Base-by-base conservation (phyloP, 2,329 filamentous ascomycete species). In the Iodosphaeria phyllophila region DNA sequence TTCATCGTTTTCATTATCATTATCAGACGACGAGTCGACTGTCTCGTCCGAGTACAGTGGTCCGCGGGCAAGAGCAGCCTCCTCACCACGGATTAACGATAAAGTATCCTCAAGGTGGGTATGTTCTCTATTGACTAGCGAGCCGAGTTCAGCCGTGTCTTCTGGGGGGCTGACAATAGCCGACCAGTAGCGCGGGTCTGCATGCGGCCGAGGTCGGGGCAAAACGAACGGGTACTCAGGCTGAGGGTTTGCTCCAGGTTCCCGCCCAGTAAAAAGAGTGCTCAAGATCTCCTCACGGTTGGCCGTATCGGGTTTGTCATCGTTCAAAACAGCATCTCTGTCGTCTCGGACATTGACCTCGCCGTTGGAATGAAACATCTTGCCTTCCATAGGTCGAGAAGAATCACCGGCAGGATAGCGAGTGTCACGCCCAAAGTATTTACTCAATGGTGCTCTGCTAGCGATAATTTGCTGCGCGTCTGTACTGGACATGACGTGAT, bases 391-490 rank as follows among this genome's bases (percentile, higher is more conserved):
- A 8, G 50, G 58, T 27, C 65, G 58, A n/a, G 58, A 60, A 16
- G 58, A 50, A 29, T 79, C 71, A 9, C 65, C 69, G 1, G 58
- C 49, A 3, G 76, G 72, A 11, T 79, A 70, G 28, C 62, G 57
- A 1, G 74, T 74, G 31, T 79, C 74, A 21, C 79, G 69, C 2
- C 76, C 77, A 32, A 83, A 83, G 24, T 68, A 50, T 34, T 68
- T 69, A 42, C 77, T 84, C 22, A 86, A 60, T 0, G 79, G 78
- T 37, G 82, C 75, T 20, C 76, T 66, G 26, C 74, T 70, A 9
- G 72, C 64, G 8, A 89, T 66, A 5, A 91, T 64, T 36, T 86
- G 75, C 30, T 77, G 70, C 8, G 78, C 71, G 35, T 83, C 73
- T 12, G 69, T 71, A 31, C 76, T 77, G 18, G 78, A 66, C 46